Evolutionary conservation across 176 grass and related monocot genomes (phyloP).

Genomic region (Poa annua): DNA sequence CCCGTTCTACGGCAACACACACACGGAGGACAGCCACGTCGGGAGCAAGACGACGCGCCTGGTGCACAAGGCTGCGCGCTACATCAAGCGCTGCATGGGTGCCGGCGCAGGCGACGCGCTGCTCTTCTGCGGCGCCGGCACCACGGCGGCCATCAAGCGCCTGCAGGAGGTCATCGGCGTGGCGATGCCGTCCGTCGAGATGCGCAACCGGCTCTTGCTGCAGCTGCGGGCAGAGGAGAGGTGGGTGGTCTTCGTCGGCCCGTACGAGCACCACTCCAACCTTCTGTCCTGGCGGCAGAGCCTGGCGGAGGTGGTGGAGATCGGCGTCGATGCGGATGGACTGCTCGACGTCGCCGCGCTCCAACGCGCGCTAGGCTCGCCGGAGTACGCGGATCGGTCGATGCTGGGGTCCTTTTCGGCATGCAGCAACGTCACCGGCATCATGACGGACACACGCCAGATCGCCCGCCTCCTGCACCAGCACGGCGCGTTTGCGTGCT

Average conservation of each 20-base stretch:
- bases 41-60: conserved; percentile 73
- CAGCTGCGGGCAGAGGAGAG: conserved; percentile 54
- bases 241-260: conserved; percentile 84
- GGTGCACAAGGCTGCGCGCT: conserved; percentile 57
- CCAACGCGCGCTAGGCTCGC: conserved; percentile 27
- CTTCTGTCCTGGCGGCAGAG: conserved; percentile 82
- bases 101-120: conserved; percentile 53
- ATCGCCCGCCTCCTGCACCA: conserved; percentile 67
- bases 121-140: conserved; percentile 69
- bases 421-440: conserved; percentile 86
- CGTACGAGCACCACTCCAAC: conserved; percentile 91
- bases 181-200: conserved; percentile 36
- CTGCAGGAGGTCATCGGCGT: conserved; percentile 79
- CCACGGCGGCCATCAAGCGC: conserved; percentile 79
- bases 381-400: conserved; percentile 47
- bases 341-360: conserved; percentile 61
- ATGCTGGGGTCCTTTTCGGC: conserved; percentile 89
- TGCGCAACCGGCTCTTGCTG: conserved; percentile 36
- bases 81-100: conserved; percentile 80
- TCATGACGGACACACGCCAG: conserved; percentile 57
- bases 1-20: conserved; percentile 87
- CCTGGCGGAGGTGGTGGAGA: conserved; percentile 73
- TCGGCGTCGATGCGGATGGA: conserved; percentile 53
- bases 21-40: conserved; percentile 80
- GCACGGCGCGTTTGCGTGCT: conserved; percentile 82